Base-by-base conservation (phyloP, 306 rosid species). In the Quercus robur region DNA sequence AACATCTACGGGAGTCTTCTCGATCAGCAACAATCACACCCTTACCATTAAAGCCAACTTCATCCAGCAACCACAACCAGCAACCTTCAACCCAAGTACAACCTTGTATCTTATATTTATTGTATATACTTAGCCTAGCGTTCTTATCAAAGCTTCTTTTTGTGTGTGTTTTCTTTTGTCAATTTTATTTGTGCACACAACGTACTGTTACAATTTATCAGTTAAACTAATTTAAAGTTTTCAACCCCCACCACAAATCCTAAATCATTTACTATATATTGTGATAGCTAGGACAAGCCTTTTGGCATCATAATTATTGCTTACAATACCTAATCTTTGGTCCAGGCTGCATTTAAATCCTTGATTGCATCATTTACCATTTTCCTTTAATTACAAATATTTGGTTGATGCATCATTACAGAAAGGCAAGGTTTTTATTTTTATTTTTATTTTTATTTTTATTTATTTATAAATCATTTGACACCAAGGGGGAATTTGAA, bases 1-100 rank as follows among this genome's bases (percentile, higher is more conserved):
- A 77, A 76, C 85, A 44, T 13, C 88, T 94, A 31, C 83, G 97
- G 1, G 68, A 76, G 19, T 90, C 94, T 26, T 82, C 89, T 33
- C 78, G 62, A 83, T 76, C 68, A 82, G 56, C 85, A 51, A 70
- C 83, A 9, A 68, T 75, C 63, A 69, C 81, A 15, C 84, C 91
- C 70, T 77, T 69, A 21, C 79, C 79, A 52, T 67, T 79, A 5
- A 51, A 72, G 49, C 52, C 57, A 51, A 63, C 19, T 73, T 19
- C 81, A 41, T 51, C 77, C 62, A 81, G 63, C 76, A 69, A 83
- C 66, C 61, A 73, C 76, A 69, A 83, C 70, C 61, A 70, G 66
- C 86, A 83, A 5, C 75, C 88, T 25, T 44, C 80, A 6, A 77
- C 76, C 51, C 73, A 35, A 80, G 87, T 81, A 70, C 75, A 61